Base-by-base conservation (phyloP, 2,329 filamentous ascomycete species). In the Fusarium sp. region DNA sequence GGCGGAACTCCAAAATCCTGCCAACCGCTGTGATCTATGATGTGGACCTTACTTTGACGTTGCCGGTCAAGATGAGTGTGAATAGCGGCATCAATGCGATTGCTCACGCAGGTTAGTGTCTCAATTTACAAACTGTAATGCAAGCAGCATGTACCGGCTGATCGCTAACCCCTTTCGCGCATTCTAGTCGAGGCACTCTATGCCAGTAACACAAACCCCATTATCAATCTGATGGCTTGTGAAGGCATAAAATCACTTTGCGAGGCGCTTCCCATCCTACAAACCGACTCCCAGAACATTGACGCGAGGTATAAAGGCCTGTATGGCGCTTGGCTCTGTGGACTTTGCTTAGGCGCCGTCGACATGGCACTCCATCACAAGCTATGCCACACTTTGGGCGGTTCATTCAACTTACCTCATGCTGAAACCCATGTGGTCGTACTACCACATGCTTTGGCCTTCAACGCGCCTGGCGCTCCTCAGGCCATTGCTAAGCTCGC, bases 291-390 rank as follows among this genome's bases (percentile, higher is more conserved):
- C 5, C 15, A 19, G 7, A n/a, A n/a, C 6, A 19, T n/a, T 6
- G 24, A 39, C 8, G 45, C 66, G 4, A 54, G 64, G 19, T 62
- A 46, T 4, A 31, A 54, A 4, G 88, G 88, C 15, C 82, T 87
- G 2, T 90, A 90, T 72, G 89, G 88, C 22, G 88, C 89, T 38
- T 91, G 88, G 88, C 84, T 91, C 1, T 91, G 88, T 70, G 88
- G 87, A 28, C 84, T 82, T 31, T 89, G 87, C 69, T 81, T 91
- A 1, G 88, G 88, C 8, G 84, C 80, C 59, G 86, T 88, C 5
- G 84, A 84, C 57, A 91, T 91, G 87, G 84, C 87, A 4, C 82
- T 91, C 17, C 89, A 91, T 73, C 89, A 91, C 77, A 92, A 91
- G 75, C 83, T 92, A 5, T 91, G 88, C 78, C 89, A 91, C 73